Evolutionary conservation across 2,329 filamentous ascomycete species (phyloP).

Genomic region (Aspergillus sp.): DNA sequence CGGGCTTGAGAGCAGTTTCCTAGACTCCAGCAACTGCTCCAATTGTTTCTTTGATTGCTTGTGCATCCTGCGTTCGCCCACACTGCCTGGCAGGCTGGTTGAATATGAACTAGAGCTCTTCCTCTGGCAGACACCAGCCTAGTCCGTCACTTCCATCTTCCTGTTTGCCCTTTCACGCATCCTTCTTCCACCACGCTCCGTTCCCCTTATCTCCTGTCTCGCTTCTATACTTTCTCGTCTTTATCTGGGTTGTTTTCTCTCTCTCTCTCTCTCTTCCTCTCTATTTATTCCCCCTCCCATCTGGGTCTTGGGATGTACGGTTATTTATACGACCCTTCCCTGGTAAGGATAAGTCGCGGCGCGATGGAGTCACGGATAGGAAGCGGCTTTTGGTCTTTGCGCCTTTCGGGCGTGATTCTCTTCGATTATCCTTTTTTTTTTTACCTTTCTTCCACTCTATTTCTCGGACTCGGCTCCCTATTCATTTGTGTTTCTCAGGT

Average conservation of each 20-base stretch:
- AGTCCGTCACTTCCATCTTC: neutral
- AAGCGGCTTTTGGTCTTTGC: neutral
- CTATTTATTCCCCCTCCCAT: neutral
- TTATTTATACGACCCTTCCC: slow-evolving; percentile 16
- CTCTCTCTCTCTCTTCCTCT: slow-evolving; percentile 1
- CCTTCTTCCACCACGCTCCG: too few relatives aligned
- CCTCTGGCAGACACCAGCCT: neutral
- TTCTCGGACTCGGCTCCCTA: slow-evolving; percentile 1
- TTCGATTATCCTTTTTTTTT: slow-evolving; percentile 9
- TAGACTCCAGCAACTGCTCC: neutral
- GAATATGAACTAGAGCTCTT: neutral
- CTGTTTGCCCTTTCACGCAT: neutral
- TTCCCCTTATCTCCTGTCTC: too few relatives aligned
- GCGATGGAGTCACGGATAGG: slow-evolving; percentile 18
- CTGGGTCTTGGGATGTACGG: slow-evolving; percentile 19
- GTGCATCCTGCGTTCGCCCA: neutral
- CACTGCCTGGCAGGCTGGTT: neutral
- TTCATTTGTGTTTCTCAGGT: slow-evolving; percentile 2
- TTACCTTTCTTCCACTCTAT: neutral
- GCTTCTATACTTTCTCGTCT: neutral
- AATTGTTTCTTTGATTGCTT: neutral
- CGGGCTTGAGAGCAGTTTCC: neutral
- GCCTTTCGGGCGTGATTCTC: neutral
- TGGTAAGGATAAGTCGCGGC: slow-evolving; percentile 13
- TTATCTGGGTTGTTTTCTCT: neutral